These are phyloP conservation scores for Rhodocollybia butyracea DNA, from an alignment of 768 basidiomycete species.

Conservation along the genomic window DNA sequence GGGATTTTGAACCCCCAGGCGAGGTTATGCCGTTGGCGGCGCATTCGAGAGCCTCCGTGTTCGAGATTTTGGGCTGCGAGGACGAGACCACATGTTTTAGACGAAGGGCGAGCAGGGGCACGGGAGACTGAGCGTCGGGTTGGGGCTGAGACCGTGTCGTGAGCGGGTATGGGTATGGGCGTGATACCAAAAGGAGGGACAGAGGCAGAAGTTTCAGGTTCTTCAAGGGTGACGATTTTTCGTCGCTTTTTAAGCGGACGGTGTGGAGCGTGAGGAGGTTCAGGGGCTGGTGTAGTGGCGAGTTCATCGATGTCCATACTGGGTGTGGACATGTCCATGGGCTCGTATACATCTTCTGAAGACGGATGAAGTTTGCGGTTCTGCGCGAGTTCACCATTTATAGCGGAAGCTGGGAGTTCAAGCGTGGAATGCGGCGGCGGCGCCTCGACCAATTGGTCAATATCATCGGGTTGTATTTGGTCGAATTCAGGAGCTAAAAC, in stretches of 20 bases:
- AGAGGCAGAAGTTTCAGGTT: not conserved
- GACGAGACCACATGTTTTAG: conserved; percentile 14
- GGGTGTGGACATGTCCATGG: too few relatives aligned
- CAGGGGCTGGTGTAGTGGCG: not conserved
- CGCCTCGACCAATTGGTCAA: not conserved
- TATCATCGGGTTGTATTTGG: conserved; percentile 8
- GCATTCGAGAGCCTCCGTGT: conserved; percentile 37
- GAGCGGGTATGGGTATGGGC: not conserved
- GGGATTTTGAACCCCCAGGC: conserved; percentile 65
- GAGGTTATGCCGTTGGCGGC: conserved; percentile 45
- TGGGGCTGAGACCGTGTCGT: conserved; percentile 1
- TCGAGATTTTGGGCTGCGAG: not conserved
- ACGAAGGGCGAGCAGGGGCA: not conserved
- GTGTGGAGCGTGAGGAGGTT: not conserved
- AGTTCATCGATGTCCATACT: conserved; percentile 6
- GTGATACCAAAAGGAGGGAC: not conserved
- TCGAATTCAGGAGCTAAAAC: conserved; percentile 10
- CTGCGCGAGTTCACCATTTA: too few relatives aligned
- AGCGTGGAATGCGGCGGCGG: not conserved
- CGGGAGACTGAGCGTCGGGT: not conserved
- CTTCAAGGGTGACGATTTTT: not conserved
- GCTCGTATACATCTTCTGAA: too few relatives aligned
- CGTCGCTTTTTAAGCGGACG: conserved; percentile 1
- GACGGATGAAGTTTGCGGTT: too few relatives aligned
- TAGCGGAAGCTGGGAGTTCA: too few relatives aligned